Conservation (phyloP, 371 early-diverging fungal genomes). For the Apophysomyces ossiformis region DNA sequence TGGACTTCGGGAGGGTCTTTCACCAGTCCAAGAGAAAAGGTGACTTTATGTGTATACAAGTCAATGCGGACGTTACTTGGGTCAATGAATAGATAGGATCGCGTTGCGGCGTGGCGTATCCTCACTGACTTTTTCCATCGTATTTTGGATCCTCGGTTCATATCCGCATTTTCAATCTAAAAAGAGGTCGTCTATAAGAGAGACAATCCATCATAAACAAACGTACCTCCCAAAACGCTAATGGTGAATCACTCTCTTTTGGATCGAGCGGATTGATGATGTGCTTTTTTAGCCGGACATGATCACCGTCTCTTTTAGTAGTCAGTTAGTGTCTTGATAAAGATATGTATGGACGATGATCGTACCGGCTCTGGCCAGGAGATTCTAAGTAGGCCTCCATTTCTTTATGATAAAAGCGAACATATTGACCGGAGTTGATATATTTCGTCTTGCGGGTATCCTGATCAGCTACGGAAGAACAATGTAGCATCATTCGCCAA, state of each 20-base stretch:
- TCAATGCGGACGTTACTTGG: constrained; percentile 45
- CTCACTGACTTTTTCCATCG: constrained; percentile 50
- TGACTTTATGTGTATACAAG: constrained; percentile 38
- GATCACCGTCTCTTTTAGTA: constrained; percentile 23
- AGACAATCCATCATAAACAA: background rate
- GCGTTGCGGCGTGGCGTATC: constrained; percentile 49
- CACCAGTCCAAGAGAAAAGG: constrained; percentile 34
- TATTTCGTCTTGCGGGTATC: constrained; percentile 28
- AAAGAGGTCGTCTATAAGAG: background rate
- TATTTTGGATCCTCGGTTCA: constrained; percentile 38
- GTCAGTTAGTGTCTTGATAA: background rate
- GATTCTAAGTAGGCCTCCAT: constrained; percentile 54
- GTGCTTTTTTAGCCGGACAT: constrained; percentile 40
- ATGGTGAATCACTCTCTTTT: constrained; percentile 53
- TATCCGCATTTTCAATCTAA: constrained; percentile 42
- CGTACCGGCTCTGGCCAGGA: constrained; percentile 29
- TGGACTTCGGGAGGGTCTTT: constrained; percentile 27
- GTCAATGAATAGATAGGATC: constrained; percentile 53
- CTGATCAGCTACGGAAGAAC: constrained; percentile 23
- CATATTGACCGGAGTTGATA: constrained; percentile 46
- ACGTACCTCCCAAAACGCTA: constrained; percentile 59
- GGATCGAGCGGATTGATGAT: constrained; percentile 63
- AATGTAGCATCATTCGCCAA: constrained; percentile 45
- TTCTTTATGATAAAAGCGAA: constrained; percentile 64
- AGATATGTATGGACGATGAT: background rate